A percentile compares a stretch with the other conserved stretches of the same genome.
Conservation (phyloP, 129 eudicot species). For the Deinandra increscens region DNA sequence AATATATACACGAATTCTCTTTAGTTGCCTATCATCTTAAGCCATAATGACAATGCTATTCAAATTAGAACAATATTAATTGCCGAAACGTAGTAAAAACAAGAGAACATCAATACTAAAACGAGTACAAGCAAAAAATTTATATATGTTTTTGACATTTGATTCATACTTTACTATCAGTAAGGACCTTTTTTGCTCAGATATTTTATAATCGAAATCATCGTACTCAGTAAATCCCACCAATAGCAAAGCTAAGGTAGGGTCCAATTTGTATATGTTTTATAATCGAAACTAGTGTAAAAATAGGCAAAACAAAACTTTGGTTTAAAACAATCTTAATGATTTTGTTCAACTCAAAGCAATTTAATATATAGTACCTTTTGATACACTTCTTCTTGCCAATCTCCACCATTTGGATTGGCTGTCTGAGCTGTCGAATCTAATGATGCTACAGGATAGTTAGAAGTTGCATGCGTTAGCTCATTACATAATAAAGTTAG, state of each 20-base stretch:
- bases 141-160: neutral
- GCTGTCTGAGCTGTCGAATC: slow-evolving; percentile 88
- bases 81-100: neutral
- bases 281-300: neutral
- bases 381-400: slow-evolving; percentile 96
- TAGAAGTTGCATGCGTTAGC: slow-evolving; percentile 21
- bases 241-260: too few relatives aligned
- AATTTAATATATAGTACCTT: slow-evolving; percentile 52
- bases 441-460: slow-evolving; percentile 57
- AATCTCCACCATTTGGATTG: slow-evolving; percentile 69
- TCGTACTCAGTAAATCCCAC: too few relatives aligned
- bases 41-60: neutral
- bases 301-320: neutral
- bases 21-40: neutral
- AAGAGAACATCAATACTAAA: neutral
- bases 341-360: slow-evolving; percentile 4
- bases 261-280: too few relatives aligned
- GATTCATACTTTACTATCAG: neutral
- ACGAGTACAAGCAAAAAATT: neutral
- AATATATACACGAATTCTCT: neutral
- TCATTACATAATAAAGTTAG: neutral
- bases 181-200: neutral
- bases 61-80: neutral
- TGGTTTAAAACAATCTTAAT: slow-evolving; percentile 8
- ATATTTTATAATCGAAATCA: neutral